Evolutionary conservation across 768 basidiomycete genomes (phyloP).

Genomic region (Leccinellum albellum): DNA sequence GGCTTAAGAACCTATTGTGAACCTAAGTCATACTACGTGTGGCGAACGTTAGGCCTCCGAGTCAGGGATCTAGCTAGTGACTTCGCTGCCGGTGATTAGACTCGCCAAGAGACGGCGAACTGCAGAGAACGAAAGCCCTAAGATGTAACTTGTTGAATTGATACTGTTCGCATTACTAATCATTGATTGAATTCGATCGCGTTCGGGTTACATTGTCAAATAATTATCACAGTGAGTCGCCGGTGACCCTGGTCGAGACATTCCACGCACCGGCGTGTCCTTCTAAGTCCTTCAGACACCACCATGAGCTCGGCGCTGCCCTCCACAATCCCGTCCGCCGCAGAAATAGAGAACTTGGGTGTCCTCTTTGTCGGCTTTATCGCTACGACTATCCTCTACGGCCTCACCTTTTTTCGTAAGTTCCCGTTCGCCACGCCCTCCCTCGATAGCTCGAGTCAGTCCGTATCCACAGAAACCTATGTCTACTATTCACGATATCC

Average conservation of each 20-base stretch:
- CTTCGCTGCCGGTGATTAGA: too few species aligned
- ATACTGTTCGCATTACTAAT: too few species aligned
- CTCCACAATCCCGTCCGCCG: slow-evolving; percentile 7
- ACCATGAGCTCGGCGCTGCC: slow-evolving; percentile 13
- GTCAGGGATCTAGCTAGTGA: too few species aligned
- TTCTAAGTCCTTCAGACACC: background rate
- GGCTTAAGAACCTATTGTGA: too few species aligned
- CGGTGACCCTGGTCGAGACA: background rate
- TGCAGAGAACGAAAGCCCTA: too few species aligned
- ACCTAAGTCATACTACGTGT: too few species aligned
- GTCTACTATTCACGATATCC: slow-evolving; percentile 30
- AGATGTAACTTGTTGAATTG: too few species aligned
- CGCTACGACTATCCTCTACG: slow-evolving; percentile 26
- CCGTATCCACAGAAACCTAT: slow-evolving; percentile 20
- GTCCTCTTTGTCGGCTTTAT: slow-evolving; percentile 29
- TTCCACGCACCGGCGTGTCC: background rate
- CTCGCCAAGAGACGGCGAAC: too few species aligned
- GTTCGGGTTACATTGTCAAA: background rate
- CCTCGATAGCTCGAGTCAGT: background rate
- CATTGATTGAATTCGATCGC: too few species aligned
- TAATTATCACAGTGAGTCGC: background rate
- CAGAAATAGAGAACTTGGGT: slow-evolving; percentile 25
- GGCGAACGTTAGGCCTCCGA: too few species aligned
- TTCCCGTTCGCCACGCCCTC: background rate
- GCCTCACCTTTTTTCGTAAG: slow-evolving; percentile 33